Evolutionary conservation across 495 filamentous ascomycete genomes (phyloP).

Genomic region (Cercophora sp.): DNA sequence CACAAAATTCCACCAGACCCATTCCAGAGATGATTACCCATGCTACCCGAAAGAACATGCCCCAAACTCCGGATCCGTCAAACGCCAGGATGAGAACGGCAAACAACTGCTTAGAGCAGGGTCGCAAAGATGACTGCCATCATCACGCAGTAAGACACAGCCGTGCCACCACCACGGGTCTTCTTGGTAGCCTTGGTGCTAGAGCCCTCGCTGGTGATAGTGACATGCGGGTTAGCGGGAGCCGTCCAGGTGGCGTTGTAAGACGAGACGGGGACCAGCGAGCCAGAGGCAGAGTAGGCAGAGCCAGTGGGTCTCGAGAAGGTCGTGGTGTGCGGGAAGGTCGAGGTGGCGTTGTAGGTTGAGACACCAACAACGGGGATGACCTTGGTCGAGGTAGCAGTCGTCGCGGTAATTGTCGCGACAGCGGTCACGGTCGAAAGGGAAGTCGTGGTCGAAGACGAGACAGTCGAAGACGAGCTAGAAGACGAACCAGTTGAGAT

Average conservation of each 20-base stretch:
- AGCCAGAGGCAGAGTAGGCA: neutral
- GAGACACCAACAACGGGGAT: neutral
- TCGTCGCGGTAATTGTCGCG: neutral
- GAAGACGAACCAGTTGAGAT: neutral
- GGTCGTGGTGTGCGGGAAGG: neutral
- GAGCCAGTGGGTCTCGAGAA: neutral
- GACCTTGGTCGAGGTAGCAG: neutral
- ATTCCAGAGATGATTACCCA: too few species aligned
- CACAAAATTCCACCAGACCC: too few species aligned
- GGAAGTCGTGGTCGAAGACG: neutral
- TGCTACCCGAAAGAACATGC: too few species aligned
- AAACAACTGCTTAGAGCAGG: neutral
- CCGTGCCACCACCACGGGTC: neutral
- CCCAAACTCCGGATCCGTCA: too few species aligned
- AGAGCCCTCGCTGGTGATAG: neutral
- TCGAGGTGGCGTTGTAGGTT: neutral
- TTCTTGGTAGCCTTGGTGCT: neutral
- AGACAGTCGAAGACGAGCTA: neutral
- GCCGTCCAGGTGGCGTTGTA: neutral
- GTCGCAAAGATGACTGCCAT: neutral
- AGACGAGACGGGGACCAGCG: neutral
- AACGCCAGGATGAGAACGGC: too few species aligned
- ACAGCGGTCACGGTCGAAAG: neutral
- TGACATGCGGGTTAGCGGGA: neutral
- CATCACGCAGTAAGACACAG: slow-evolving; percentile 4